Percentiles rank a stretch among this genome's conserved stretches.
Conservation (phyloP, 1,284 basidiomycete species). For the Pseudomicrostroma phylloplanum region DNA sequence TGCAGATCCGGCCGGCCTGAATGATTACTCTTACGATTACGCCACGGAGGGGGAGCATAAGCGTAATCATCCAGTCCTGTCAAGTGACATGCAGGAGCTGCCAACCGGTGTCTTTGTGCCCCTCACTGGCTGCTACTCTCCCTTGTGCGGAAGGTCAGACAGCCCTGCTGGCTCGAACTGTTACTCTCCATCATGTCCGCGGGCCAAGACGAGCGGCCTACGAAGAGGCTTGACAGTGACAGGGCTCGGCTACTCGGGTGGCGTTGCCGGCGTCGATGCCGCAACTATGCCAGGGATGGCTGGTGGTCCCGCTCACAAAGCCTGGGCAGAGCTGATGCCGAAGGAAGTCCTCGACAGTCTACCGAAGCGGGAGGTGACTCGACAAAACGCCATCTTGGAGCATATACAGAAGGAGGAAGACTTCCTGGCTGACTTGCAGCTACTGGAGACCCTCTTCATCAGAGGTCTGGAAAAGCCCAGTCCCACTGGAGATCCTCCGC, state of each 20-base stretch:
- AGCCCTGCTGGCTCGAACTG: conserved; percentile 15
- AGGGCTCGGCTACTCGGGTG: too few species aligned
- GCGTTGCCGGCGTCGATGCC: neutral
- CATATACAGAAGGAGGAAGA: conserved; percentile 83
- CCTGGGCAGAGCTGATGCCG: conserved; percentile 71
- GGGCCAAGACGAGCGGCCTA: conserved; percentile 12
- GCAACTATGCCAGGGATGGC: conserved; percentile 5
- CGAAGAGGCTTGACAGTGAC: too few species aligned
- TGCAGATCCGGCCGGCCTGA: too few species aligned
- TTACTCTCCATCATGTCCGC: conserved; percentile 36
- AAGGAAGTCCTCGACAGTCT: conserved; percentile 63
- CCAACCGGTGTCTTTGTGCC: conserved; percentile 94
- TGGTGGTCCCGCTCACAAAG: conserved; percentile 51
- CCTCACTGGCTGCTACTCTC: conserved; percentile 93
- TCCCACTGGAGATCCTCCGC: conserved; percentile 34
- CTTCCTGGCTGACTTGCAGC: conserved; percentile 80
- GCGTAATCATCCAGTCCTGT: conserved; percentile 1
- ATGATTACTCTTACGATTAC: neutral
- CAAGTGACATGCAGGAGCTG: conserved; percentile 60
- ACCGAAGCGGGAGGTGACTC: conserved; percentile 69
- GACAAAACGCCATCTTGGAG: conserved; percentile 86
- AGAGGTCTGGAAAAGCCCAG: conserved; percentile 30
- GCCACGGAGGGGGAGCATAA: neutral
- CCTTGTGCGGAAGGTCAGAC: conserved; percentile 66
- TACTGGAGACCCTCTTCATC: conserved; percentile 59